Evolutionary conservation across 768 basidiomycete species (phyloP).

Genomic region (Boletus insuetus): DNA sequence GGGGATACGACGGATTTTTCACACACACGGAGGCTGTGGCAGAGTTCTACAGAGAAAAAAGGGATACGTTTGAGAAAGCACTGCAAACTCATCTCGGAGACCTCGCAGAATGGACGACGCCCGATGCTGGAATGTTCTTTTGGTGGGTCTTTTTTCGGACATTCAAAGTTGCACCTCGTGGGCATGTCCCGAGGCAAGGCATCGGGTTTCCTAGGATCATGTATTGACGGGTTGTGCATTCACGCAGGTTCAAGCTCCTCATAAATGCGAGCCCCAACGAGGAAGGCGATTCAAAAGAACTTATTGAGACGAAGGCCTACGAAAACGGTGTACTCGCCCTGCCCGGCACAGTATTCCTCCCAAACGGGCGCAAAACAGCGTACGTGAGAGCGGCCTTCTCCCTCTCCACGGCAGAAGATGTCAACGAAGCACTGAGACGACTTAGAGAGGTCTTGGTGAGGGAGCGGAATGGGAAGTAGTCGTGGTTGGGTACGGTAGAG

Average conservation of each 20-base stretch:
- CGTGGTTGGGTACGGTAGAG: neutral
- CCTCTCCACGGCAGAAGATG: conserved; percentile 58
- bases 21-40: conserved; percentile 67
- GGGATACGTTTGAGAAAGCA: conserved; percentile 75
- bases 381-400: conserved; percentile 87
- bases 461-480: conserved; percentile 18
- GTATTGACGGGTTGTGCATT: conserved; percentile 16
- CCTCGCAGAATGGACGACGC: conserved; percentile 68
- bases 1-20: conserved; percentile 77
- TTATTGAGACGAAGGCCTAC: conserved; percentile 75
- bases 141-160: conserved; percentile 48
- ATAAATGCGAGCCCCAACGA: conserved; percentile 34
- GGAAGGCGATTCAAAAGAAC: conserved; percentile 64
- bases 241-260: conserved; percentile 65
- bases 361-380: conserved; percentile 62
- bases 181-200: neutral
- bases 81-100: conserved; percentile 76
- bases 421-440: conserved; percentile 70
- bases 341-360: conserved; percentile 81
- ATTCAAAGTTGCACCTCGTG: conserved; percentile 3
- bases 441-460: conserved; percentile 43
- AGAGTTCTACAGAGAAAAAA: conserved; percentile 68
- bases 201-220: conserved; percentile 8
- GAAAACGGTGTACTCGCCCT: conserved; percentile 85
- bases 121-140: conserved; percentile 87